Evolutionary conservation across 495 filamentous ascomycete species (phyloP), one percentile per base, ranked within the genome.

Genomic region (Neurospora terricola): DNA sequence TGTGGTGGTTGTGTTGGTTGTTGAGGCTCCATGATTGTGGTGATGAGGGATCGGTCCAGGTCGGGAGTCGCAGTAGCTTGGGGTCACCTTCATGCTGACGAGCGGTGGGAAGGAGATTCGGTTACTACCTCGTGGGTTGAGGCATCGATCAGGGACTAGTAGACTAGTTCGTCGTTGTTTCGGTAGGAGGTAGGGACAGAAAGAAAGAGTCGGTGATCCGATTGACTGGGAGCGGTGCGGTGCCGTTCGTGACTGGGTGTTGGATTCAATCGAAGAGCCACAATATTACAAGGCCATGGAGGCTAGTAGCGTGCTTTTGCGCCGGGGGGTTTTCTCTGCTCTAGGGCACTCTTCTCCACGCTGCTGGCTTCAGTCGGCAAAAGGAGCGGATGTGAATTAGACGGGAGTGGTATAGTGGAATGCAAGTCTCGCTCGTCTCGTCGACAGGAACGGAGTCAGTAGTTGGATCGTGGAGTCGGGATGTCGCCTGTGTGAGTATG

Each of bases 11-110:
- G 80, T 68, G 59, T 16, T 38, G 74, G 76, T 69, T 75, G 78
- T 71, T 79, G 80, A 73, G 77, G 74, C 70, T 82, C 80, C 80
- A 82, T 82, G 76, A 45, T 76, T 74, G 74, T 54, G 74, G 54
- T 66, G 54, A 34, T 66, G 54, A 66, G 54, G 54, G 54, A 34
- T 66, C 54, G 54, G 54, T 66, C 54, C 70, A 69, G 37, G 69
- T 71, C 73, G 75, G 40, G 72, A 70, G 48, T 77, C 77, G 72
- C 71, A 66, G 54, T 66, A 23, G 43, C 40, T 72, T 54, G 76
- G 74, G 71, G 69, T 70, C 71, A 42, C 73, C 78, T 72, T 80
- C 80, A 79, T 80, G 80, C 80, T 80, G 78, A 69, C n/a, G 37
- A 59, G 76, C 70, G 62, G 70, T 34, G 68, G 21, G 43, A 59